Evolutionary conservation across 139 green algal species (phyloP).

Genomic region (Ettlia oleoabundans): DNA sequence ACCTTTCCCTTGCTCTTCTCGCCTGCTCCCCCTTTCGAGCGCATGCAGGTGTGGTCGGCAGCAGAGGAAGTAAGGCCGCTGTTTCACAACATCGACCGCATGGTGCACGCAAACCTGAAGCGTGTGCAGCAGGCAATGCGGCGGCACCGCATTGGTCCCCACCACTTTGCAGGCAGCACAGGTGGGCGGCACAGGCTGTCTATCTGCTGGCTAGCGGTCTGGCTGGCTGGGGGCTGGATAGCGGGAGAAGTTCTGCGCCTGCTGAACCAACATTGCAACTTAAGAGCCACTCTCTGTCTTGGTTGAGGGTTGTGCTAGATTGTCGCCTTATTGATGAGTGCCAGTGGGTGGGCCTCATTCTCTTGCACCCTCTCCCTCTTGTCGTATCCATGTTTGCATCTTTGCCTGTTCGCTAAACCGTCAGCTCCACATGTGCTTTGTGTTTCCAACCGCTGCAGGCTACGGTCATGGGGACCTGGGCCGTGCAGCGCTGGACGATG

Average conservation of each 20-base stretch:
- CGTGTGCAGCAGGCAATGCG: conserved; percentile 76
- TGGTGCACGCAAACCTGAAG: conserved; percentile 72
- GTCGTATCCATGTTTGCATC: too few species aligned
- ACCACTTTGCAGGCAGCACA: conserved; percentile 92
- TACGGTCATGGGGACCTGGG: conserved; percentile 95
- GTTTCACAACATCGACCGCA: conserved; percentile 74
- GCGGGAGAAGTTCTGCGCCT: too few species aligned
- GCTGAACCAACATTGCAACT: too few species aligned
- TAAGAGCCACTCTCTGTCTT: too few species aligned
- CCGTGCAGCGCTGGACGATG: conserved; percentile 81
- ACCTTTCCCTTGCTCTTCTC: too few species aligned
- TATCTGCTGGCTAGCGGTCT: not conserved
- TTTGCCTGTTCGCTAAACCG: too few species aligned
- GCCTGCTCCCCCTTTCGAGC: too few species aligned
- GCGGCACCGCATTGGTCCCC: conserved; percentile 70
- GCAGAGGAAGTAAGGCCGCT: conserved; percentile 29
- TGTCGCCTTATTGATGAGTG: too few species aligned
- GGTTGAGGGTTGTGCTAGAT: too few species aligned
- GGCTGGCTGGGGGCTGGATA: too few species aligned
- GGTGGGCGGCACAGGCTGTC: not conserved
- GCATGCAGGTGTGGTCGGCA: conserved; percentile 22
- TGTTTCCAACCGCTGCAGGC: conserved; percentile 40
- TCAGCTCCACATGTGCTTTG: not conserved
- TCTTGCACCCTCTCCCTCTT: not conserved
- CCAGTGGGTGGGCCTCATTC: too few species aligned